These are phyloP conservation scores for Corymbia calophylla DNA, from an alignment of 441 rosid genomes.

Conservation along the genomic window DNA sequence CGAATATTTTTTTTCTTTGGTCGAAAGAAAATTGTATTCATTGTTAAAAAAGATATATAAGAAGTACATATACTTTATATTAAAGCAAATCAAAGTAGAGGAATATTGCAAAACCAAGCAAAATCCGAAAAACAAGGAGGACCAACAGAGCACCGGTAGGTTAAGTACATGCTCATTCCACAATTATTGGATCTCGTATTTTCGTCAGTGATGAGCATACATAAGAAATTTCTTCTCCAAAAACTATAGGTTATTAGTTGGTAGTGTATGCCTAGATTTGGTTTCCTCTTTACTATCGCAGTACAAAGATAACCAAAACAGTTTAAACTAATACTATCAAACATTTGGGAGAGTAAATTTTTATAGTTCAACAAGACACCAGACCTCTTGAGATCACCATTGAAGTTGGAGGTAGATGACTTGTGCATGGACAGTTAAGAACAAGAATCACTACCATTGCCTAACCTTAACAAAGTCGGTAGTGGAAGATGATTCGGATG, in stretches of 20 bases:
- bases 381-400: background rate
- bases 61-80: background rate
- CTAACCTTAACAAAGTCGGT: background rate
- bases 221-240: background rate
- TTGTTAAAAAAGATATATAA: too few species aligned
- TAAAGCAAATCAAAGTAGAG: background rate
- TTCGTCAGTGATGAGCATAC: background rate
- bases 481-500: background rate
- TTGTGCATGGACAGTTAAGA: background rate
- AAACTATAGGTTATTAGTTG: background rate
- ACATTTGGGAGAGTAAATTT: background rate
- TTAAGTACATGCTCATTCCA: background rate
- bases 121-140: background rate
- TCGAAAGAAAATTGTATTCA: background rate
- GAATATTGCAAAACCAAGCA: background rate
- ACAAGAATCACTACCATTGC: background rate
- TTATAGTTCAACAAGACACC: background rate
- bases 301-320: background rate
- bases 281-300: background rate
- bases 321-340: too few species aligned
- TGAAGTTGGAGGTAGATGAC: background rate
- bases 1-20: background rate
- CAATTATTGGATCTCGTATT: background rate
- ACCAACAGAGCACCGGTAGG: background rate
- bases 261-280: background rate